Percentiles rank a stretch among this genome's conserved stretches.
Conservation (phyloP, 768 basidiomycete species). For the Amanita jacksonii region DNA sequence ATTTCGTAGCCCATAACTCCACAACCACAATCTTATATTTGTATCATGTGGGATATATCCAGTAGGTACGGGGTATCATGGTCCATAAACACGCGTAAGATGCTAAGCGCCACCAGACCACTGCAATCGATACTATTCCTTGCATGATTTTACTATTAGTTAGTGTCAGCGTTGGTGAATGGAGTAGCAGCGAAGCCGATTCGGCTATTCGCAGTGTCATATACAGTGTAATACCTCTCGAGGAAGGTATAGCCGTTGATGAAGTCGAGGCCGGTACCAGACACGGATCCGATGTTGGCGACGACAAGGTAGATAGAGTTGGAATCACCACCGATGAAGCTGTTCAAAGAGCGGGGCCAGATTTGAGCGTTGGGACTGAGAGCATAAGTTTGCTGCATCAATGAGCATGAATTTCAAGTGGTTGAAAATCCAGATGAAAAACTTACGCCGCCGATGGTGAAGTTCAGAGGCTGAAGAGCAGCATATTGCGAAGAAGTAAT, state of each 20-base stretch:
- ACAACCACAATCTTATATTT: too few relatives aligned
- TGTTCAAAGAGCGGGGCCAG: conserved; percentile 55
- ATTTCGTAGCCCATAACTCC: too few relatives aligned
- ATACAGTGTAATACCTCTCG: conserved; percentile 61
- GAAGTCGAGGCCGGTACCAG: conserved; percentile 57
- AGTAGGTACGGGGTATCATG: too few relatives aligned
- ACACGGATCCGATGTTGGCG: conserved; percentile 39
- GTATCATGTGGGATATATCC: too few relatives aligned
- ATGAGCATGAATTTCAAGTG: conserved; percentile 20
- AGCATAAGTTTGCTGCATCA: conserved; percentile 38
- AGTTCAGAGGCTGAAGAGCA: conserved; percentile 45
- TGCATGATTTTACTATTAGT: too few relatives aligned
- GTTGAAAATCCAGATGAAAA: conserved; percentile 9
- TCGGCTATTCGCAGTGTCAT: conserved; percentile 45
- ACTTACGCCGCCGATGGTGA: conserved; percentile 40
- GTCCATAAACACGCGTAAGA: too few relatives aligned
- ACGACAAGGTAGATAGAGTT: conserved; percentile 46
- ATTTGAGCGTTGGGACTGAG: conserved; percentile 59
- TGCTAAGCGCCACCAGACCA: too few relatives aligned
- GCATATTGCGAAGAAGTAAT: conserved; percentile 42
- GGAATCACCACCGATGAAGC: conserved; percentile 41
- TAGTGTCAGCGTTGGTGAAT: conserved; percentile 24
- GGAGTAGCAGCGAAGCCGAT: conserved; percentile 50
- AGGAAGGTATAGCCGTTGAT: conserved; percentile 36
- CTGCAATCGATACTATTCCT: too few relatives aligned